Base-by-base conservation (phyloP, 805 yeast species). In the Sungouiozyma ichnusensis region DNA sequence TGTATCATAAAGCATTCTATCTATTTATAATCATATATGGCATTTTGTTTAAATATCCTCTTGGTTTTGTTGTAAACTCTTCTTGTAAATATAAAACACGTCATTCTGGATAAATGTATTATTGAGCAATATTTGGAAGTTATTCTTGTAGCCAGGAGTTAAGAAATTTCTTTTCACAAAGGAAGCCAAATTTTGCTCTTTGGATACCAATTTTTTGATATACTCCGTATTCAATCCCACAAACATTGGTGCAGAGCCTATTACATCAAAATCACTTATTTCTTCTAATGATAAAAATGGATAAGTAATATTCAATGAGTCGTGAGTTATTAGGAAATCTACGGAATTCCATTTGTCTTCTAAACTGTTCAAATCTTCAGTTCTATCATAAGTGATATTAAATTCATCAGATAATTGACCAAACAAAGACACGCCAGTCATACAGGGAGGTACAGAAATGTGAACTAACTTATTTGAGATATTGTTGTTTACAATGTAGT, bases 371-470 rank as follows among this genome's bases (percentile, higher is more conserved):
- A 47, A 47, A 38, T 71, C 66, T 55, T 90, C 97, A 0, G 92
- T 75, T 55, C 81, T 86, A 60, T 90, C 96, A 55, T 85, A 90
- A 8, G 45, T 57, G 35, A 72, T 55, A 33, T 55, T 54, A 34
- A 61, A 51, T 2, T 35, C 17, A 3, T 51, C 58, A 13, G 47
- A 71, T 3, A 82, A 49, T 54, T 87, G 81, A 0, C 80, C 80
- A 63, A 90, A 90, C 40, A 76, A 68, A 2, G 88, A 74, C 3
- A 79, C 80, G 7, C 97, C 97, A 1, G 90, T 77, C 92, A 85
- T 86, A 53, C 95, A 85, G 0, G 90, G 72, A 0, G 83, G 75
- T 2, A 81, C 79, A 52, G 84, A 94, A 64, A 85, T 63, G 59
- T 88, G 95, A 8, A 88, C 76, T 0, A 68, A 60, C 7, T 47